A percentile compares a stretch with the other conserved stretches of the same genome.
Conservation (phyloP, 2,329 filamentous ascomycete species). For the Xylaria sp. region DNA sequence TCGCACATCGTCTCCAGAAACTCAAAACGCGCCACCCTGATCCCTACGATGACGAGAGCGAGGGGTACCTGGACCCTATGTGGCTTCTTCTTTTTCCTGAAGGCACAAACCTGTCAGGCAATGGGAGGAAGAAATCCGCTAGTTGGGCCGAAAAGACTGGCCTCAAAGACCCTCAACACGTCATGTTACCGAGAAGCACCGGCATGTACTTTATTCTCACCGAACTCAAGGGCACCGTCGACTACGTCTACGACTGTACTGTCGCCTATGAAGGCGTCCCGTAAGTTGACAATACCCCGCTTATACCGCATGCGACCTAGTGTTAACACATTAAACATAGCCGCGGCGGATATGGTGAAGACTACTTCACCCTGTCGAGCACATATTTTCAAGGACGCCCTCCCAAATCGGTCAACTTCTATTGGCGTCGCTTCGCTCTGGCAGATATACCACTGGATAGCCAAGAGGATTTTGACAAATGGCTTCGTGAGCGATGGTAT, state of each 20-base stretch:
- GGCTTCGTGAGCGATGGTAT: constrained; percentile 87
- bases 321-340: constrained; percentile 53
- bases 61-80: constrained; percentile 78
- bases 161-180: constrained; percentile 76
- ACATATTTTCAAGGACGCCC: constrained; percentile 90
- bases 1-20: constrained; percentile 78
- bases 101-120: constrained; percentile 81
- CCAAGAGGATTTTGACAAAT: constrained; percentile 79
- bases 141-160: constrained; percentile 82
- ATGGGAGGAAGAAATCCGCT: constrained; percentile 76
- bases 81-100: constrained; percentile 91
- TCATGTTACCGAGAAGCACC: constrained; percentile 82
- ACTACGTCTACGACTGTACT: constrained; percentile 92
- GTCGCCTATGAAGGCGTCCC: constrained; percentile 94
- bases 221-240: constrained; percentile 77
- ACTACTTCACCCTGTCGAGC: constrained; percentile 86
- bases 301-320: neutral
- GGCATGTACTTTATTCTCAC: constrained; percentile 83
- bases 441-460: constrained; percentile 83
- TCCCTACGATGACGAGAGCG: constrained; percentile 65
- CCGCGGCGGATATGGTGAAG: constrained; percentile 85
- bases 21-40: constrained; percentile 69
- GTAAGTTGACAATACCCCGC: constrained; percentile 64
- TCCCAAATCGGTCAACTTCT: constrained; percentile 95
- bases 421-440: constrained; percentile 89